Evolutionary conservation across 2,329 filamentous ascomycete genomes (phyloP).

Genomic region (Nothomitra cinnamomea): DNA sequence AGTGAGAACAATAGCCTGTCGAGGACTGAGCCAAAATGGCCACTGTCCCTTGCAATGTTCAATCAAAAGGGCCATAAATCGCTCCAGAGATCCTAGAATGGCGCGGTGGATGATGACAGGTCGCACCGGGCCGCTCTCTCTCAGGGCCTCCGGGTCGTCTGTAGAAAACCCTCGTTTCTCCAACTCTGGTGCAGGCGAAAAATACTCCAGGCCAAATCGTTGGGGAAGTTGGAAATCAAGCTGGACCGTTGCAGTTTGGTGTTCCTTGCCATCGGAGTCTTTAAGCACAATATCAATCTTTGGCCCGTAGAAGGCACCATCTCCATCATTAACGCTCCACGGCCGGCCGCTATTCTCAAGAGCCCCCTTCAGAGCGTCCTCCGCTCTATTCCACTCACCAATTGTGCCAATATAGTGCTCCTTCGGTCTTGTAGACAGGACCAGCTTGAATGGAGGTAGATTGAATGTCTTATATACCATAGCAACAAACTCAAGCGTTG

Average conservation of each 20-base stretch:
- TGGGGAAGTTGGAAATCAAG: slow-evolving; percentile 80
- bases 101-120: slow-evolving; percentile 77
- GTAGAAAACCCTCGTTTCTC: slow-evolving; percentile 32
- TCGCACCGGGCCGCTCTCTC: slow-evolving; percentile 39
- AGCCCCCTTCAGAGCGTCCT: slow-evolving; percentile 46
- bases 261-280: slow-evolving; percentile 68
- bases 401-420: slow-evolving; percentile 61
- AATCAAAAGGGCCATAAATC: slow-evolving; percentile 70
- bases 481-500: slow-evolving; percentile 57
- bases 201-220: slow-evolving; percentile 61
- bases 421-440: slow-evolving; percentile 60
- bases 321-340: slow-evolving; percentile 63
- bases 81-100: slow-evolving; percentile 68
- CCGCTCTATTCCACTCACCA: slow-evolving; percentile 53
- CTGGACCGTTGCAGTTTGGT: slow-evolving; percentile 79
- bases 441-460: slow-evolving; percentile 56
- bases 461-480: slow-evolving; percentile 53
- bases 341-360: slow-evolving; percentile 44
- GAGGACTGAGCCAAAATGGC: slow-evolving; percentile 79
- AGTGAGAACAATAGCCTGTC: slow-evolving; percentile 57
- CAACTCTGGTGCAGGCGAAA: slow-evolving; percentile 46
- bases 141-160: slow-evolving; percentile 29
- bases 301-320: slow-evolving; percentile 80
- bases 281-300: slow-evolving; percentile 78
- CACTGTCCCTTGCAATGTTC: slow-evolving; percentile 67